Evolutionary conservation across 495 filamentous ascomycete species (phyloP).

Genomic region (Penicillium antarcticum): DNA sequence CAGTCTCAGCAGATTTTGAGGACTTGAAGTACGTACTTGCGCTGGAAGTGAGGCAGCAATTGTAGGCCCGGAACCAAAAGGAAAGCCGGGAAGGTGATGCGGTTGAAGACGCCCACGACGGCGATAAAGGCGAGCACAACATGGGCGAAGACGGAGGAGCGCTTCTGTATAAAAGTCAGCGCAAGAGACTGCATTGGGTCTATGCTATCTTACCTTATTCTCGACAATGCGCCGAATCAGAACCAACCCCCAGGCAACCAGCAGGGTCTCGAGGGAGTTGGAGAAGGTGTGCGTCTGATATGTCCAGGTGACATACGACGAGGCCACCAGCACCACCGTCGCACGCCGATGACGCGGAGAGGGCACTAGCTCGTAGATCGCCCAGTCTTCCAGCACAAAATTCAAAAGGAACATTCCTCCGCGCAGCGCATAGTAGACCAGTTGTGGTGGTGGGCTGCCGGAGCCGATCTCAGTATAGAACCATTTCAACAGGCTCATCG

Average conservation of each 20-base stretch:
- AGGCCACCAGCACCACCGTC: slow-evolving; percentile 79
- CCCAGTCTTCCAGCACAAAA: slow-evolving; percentile 97
- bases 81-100: slow-evolving; percentile 95
- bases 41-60: slow-evolving; percentile 78
- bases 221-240: slow-evolving; percentile 79
- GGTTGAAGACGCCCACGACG: slow-evolving; percentile 87
- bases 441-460: slow-evolving; percentile 57
- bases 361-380: slow-evolving; percentile 82
- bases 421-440: slow-evolving; percentile 85
- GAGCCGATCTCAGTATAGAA: slow-evolving; percentile 65
- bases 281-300: slow-evolving; percentile 99
- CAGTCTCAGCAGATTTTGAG: slow-evolving; percentile 5
- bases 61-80: slow-evolving; percentile 75
- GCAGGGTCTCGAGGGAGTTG: slow-evolving; percentile 91
- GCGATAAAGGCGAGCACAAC: slow-evolving; percentile 73
- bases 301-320: slow-evolving; percentile 98
- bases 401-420: slow-evolving; percentile 87
- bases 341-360: slow-evolving; percentile 67
- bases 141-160: slow-evolving; percentile 70
- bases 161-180: slow-evolving; percentile 48
- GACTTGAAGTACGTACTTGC: slow-evolving; percentile 55
- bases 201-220: slow-evolving; percentile 55
- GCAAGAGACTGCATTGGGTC: background rate
- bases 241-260: slow-evolving; percentile 87
- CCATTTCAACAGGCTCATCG: slow-evolving; percentile 88